Percentiles rank a stretch among this genome's conserved stretches.
Conservation (phyloP, 805 yeast species). For the Metschnikowia kofuensis region DNA sequence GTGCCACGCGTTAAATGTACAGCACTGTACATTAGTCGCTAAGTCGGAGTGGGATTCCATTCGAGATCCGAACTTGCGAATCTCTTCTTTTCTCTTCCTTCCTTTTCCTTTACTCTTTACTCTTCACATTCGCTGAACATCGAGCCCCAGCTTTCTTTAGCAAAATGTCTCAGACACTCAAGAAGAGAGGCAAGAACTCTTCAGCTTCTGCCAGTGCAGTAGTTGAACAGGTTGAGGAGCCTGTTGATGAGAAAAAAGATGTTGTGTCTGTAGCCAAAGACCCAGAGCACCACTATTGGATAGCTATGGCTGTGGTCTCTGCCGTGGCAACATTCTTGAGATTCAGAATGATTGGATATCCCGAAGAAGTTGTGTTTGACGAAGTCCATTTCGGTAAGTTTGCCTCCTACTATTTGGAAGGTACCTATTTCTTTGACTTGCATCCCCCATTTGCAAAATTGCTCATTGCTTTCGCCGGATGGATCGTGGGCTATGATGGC, state of each 20-base stretch:
- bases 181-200: conserved; percentile 27
- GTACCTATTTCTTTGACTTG: conserved; percentile 91
- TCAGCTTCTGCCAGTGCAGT: conserved; percentile 3
- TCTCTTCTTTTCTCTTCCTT: background rate
- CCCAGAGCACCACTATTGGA: conserved; percentile 29
- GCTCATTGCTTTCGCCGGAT: conserved; percentile 87
- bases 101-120: background rate
- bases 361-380: conserved; percentile 78
- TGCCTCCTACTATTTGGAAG: conserved; percentile 79
- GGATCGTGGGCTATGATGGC: conserved; percentile 88
- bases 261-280: conserved; percentile 16
- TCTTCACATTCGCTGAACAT: background rate
- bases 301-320: conserved; percentile 40
- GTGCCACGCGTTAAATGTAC: conserved; percentile 1
- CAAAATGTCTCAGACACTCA: conserved; percentile 28
- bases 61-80: background rate
- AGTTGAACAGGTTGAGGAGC: conserved; percentile 2
- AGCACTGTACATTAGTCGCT: background rate
- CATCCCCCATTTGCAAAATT: conserved; percentile 98
- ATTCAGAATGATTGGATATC: conserved; percentile 59
- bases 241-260: background rate
- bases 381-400: conserved; percentile 87
- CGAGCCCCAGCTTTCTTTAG: background rate
- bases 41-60: background rate
- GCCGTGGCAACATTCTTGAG: conserved; percentile 48